Evolutionary conservation across 2,329 filamentous ascomycete species (phyloP), one percentile per base, ranked within the genome.

Genomic region (Colletotrichum agaves): DNA sequence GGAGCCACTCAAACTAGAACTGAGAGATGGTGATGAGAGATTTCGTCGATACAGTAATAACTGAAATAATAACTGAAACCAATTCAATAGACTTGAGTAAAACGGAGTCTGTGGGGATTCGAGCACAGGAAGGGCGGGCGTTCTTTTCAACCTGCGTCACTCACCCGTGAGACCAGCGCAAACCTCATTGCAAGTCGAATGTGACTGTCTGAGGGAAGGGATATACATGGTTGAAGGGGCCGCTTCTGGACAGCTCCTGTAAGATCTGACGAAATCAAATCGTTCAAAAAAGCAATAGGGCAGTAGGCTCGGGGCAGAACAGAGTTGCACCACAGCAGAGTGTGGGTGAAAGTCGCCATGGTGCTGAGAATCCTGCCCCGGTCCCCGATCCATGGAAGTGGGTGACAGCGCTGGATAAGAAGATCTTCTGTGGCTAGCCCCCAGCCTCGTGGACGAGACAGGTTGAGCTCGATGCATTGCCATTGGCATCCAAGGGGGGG

Each of bases 371-470:
- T 8, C 43, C 33, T 15, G 17, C 43, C 13, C 50, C 27, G 11
- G 46, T 60, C 11, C 43, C 49, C 33, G 19, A 43, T 35, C 17
- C 21, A 13, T 37, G 44, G 50, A 56, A 33, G 44, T 43, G 61
- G 61, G 43, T 63, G 61, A 33, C 52, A 63, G 19, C 7, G 52
- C 52, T 27, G 60, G 44, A 37, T 23, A 37, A 46, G 61, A 13
- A 15, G 19, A 23, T 46, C 59, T 33, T 52, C 31, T 31, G 59
- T 53, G n/a, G 27, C 44, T 19, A 35, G 23, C 7, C 44, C 44
- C 52, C 44, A 53, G 35, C 43, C 35, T 63, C 13, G 12, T 37
- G 44, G 37, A 23, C 15, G 39, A 56, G 47, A 43, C 50, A 50
- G 15, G 43, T 13, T 10, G 58, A 53, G 6, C 27, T 6, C 43